Base-by-base conservation (phyloP, 2,329 filamentous ascomycete genomes). In the Paecilomyces sp. region DNA sequence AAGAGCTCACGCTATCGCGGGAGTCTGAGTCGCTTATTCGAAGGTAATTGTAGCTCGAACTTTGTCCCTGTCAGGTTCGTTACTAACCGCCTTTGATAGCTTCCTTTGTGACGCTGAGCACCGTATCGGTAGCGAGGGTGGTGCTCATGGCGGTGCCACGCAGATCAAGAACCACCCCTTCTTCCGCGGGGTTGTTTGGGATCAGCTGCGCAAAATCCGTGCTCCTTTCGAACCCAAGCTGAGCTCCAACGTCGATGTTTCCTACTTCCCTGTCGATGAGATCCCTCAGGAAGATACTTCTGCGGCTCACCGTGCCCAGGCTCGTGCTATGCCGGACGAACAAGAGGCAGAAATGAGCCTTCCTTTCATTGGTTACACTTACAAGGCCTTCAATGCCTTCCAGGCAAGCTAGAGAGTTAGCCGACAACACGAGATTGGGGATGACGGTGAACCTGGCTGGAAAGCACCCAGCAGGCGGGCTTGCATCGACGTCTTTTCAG, bases 201-300 rank as follows among this genome's bases (percentile, higher is more conserved):
- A 97, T 66, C 90, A 89, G 67, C 83, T 99, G 66, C 91, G 94
- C 64, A 88, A 89, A 62, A 97, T 99, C 70, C 89, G 92, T 41
- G 94, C 94, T 60, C 94, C 94, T 0, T 99, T 99, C 73, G 93
- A 97, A 79, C 94, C 94, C 2, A 91, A 92, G 70, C 82, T 99
- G 64, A 89, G 90, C 62, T 96, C 91, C 63, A 94, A 94, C 75
- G 89, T 96, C 69, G 94, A 99, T 73, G 96, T 94, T 22, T 93
- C 92, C 54, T 97, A 99, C 81, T 99, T 99, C 86, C 94, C 94
- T 9, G 97, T 92, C 57, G 94, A 99, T 72, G 94, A 99, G 77
- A 97, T 99, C 71, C 92, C 96, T 68, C 93, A 97, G 80, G 93
- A 92, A 58, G 92, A 97, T 75, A 96, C 92, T 64, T 91, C 90